These are phyloP conservation scores for Aspergillus caelatus DNA, from an alignment of 2,329 filamentous ascomycete genomes.

Conservation along the genomic window DNA sequence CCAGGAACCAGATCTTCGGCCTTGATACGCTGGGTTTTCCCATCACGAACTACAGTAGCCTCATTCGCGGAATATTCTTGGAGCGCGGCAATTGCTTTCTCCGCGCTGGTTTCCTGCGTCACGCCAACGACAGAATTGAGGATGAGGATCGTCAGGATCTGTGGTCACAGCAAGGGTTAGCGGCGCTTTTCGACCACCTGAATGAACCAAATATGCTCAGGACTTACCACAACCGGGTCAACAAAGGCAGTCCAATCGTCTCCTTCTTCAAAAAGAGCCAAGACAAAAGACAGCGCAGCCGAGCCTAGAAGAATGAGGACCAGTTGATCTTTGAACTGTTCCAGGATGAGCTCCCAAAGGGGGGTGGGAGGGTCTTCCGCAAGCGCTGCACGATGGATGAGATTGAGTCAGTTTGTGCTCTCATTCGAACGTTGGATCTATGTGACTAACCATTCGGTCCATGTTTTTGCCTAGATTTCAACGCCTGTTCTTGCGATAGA, in stretches of 20 bases:
- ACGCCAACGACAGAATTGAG: constrained; percentile 97
- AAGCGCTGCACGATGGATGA: constrained; percentile 55
- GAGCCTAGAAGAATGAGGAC: constrained; percentile 93
- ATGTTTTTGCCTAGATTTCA: constrained; percentile 50
- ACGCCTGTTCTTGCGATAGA: constrained; percentile 53
- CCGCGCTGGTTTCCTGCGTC: constrained; percentile 96
- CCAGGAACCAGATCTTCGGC: constrained; percentile 97
- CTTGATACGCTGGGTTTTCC: constrained; percentile 78
- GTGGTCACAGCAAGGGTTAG: constrained; percentile 19
- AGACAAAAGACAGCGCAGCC: constrained; percentile 87
- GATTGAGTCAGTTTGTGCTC: constrained; percentile 1
- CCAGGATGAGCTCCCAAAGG: constrained; percentile 92
- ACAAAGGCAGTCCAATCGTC: constrained; percentile 98
- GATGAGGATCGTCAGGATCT: constrained; percentile 96
- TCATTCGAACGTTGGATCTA: neutral
- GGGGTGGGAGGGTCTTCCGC: constrained; percentile 94
- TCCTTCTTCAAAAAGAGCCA: constrained; percentile 90
- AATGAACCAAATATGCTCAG: neutral
- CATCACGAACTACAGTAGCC: constrained; percentile 88
- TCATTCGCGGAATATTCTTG: constrained; percentile 99
- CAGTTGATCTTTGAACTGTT: constrained; percentile 99
- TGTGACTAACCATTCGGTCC: constrained; percentile 57
- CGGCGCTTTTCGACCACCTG: constrained; percentile 2
- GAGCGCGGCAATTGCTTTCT: constrained; percentile 95
- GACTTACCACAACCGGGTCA: constrained; percentile 84